phyloP scores from a whole-genome alignment of 139 green algal genomes.

The Ostreobium quekettii region DNA sequence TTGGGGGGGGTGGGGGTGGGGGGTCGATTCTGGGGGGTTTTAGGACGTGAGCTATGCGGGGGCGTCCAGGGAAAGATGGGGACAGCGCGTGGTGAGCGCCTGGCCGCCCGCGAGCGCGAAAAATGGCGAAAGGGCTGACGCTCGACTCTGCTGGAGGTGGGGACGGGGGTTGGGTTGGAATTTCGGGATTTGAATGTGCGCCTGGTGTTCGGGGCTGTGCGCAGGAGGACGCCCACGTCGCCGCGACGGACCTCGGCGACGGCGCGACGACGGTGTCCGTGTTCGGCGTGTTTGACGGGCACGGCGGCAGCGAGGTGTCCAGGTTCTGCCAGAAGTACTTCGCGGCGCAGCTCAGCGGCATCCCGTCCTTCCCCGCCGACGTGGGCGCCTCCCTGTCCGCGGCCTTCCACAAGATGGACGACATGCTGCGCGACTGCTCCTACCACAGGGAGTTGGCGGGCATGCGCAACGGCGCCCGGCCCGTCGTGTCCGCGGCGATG shows the following conservation, averaged over 20 bases:
- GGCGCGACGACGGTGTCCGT: constrained; percentile 30
- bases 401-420: constrained; percentile 62
- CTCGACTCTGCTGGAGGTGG: no score
- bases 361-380: constrained; percentile 43
- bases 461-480: background rate
- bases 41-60: no score
- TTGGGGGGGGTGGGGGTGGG: background rate
- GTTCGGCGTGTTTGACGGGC: constrained; percentile 86
- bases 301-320: constrained; percentile 77
- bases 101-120: no score
- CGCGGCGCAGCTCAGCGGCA: constrained; percentile 50
- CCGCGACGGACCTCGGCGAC: constrained; percentile 26
- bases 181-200: no score
- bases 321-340: constrained; percentile 78
- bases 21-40: background rate
- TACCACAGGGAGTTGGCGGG: constrained; percentile 39
- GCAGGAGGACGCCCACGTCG: constrained; percentile 58
- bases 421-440: constrained; percentile 49
- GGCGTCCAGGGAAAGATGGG: no score
- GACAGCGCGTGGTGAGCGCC: no score
- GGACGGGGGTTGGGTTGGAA: no score
- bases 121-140: no score
- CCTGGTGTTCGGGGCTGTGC: no score
- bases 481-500: no score
- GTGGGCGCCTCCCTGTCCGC: constrained; percentile 53